These are phyloP conservation scores for Yarrowia porcina DNA, from an alignment of 805 yeast species.

Conservation along the genomic window DNA sequence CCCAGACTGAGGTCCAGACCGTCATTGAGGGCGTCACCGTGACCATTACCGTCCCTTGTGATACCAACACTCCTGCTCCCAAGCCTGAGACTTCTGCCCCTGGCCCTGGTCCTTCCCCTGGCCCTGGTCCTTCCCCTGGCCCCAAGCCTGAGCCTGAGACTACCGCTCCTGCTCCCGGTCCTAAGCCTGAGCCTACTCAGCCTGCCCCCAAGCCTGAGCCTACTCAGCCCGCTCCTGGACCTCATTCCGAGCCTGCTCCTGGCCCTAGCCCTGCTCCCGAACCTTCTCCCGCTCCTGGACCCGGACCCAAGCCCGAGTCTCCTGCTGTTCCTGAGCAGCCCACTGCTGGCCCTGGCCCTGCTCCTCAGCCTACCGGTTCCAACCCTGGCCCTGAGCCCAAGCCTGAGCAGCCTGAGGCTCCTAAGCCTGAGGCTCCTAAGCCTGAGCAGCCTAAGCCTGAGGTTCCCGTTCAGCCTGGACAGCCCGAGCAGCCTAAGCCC, in stretches of 20 bases:
- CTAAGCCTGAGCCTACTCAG: not conserved
- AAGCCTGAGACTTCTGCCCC: not conserved
- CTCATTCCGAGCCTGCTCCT: not conserved
- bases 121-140: not conserved
- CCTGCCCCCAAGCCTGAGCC: not conserved
- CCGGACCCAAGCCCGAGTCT: too few species aligned
- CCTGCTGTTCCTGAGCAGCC: too few species aligned
- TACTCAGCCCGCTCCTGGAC: not conserved
- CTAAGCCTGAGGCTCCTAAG: not conserved
- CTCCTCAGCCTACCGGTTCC: too few species aligned
- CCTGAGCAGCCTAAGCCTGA: too few species aligned
- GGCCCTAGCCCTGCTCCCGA: not conserved
- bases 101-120: not conserved
- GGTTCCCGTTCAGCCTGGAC: too few species aligned
- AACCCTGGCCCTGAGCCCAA: too few species aligned
- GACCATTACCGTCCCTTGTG: constrained; percentile 3
- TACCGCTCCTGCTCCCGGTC: not conserved
- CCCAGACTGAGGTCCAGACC: not conserved
- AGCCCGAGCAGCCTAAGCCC: too few species aligned
- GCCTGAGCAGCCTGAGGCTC: not conserved
- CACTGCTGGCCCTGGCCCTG: too few species aligned
- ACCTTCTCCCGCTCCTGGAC: not conserved
- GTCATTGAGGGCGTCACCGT: not conserved
- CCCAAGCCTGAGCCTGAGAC: not conserved
- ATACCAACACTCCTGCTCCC: constrained; percentile 13